These are phyloP conservation scores for Ceratobasidium sp. DNA, from an alignment of 1,284 basidiomycete genomes.

Conservation along the genomic window DNA sequence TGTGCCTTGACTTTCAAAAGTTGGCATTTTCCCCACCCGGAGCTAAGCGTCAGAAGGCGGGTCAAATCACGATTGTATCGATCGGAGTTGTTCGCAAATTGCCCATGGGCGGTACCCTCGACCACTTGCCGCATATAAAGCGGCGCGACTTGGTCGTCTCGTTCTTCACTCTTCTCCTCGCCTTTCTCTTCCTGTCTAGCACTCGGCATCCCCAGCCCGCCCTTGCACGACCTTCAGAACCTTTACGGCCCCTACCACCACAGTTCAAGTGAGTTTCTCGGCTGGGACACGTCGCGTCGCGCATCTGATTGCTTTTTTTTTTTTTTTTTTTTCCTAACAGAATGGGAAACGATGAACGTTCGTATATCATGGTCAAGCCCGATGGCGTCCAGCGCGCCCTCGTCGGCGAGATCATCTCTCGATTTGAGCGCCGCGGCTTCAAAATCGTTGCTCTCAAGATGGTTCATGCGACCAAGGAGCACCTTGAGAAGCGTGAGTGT, in stretches of 20 bases:
- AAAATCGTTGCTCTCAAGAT: conserved; percentile 93
- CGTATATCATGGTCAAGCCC: conserved; percentile 95
- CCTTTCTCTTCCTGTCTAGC: conserved; percentile 19
- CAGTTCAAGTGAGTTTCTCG: conserved; percentile 10
- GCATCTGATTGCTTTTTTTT: conserved; percentile 26
- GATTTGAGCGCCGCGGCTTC: conserved; percentile 96
- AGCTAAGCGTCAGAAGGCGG: conserved; percentile 23
- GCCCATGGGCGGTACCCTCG: conserved; percentile 32
- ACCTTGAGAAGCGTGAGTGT: conserved; percentile 83
- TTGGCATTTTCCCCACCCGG: neutral
- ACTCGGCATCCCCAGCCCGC: conserved; percentile 28
- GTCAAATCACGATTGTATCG: conserved; percentile 32
- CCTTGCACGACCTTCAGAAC: conserved; percentile 23
- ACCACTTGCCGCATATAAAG: conserved; percentile 42
- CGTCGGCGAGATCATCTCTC: conserved; percentile 90
- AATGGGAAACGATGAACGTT: conserved; percentile 69
- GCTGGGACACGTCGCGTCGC: conserved; percentile 24
- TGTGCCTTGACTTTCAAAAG: conserved; percentile 7
- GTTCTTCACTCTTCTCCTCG: conserved; percentile 36
- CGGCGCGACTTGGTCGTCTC: conserved; percentile 39
- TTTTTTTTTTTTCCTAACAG: neutral
- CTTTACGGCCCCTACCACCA: conserved; percentile 18
- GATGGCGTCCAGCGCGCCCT: conserved; percentile 97
- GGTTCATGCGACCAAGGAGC: conserved; percentile 76
- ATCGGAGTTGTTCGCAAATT: conserved; percentile 11